Evolutionary conservation across 2,329 filamentous ascomycete genomes (phyloP), one percentile per base, ranked within the genome.

Genomic region (Cladosporium cucumerinum): DNA sequence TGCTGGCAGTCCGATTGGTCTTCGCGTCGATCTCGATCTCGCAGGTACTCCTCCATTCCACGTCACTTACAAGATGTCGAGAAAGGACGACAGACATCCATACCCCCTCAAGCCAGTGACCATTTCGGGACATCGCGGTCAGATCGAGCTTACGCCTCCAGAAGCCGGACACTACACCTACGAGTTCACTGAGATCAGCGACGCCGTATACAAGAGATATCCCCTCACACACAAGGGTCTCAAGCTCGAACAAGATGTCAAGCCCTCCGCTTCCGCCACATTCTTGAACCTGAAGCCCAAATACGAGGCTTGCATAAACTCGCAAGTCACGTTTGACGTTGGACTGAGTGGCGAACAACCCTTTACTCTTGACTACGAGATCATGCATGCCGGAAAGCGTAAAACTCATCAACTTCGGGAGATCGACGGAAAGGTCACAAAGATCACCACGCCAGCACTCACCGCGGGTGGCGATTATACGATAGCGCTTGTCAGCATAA

Each of bases 21-120:
- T 99, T 63, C 86, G 90, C 12, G 91, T 99, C 49, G 90, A 95
- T 72, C 81, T 99, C 58, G 93, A 98, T 74, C 83, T 99, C 46
- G 90, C 94, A 30, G 95, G 95, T 66, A 96, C 93, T 0, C 94
- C 96, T 54, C 94, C 94, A 1, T 99, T 99, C 78, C 82, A 83
- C n/a, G 82, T 99, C 54, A 82, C 83, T 25, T 99, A 97, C 75
- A 88, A 88, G 51, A 84, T 93, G 64, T 84, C 87, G 64, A 87
- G 86, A 65, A 72, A 86, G 84, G 76, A 75, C 61, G 85, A 86
- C 6, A 83, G 83, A 21, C 79, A 80, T 62, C 80, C 84, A 10
- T 5, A 5, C 26, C 63, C 59, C 26, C 63, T 58, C 64, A 81
- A 87, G 67, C 82, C 76, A 18, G 83, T 89, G 51, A 78, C 77